These are phyloP conservation scores for Aeschynomene evenia DNA, from an alignment of 306 rosid genomes.

Conservation along the genomic window DNA sequence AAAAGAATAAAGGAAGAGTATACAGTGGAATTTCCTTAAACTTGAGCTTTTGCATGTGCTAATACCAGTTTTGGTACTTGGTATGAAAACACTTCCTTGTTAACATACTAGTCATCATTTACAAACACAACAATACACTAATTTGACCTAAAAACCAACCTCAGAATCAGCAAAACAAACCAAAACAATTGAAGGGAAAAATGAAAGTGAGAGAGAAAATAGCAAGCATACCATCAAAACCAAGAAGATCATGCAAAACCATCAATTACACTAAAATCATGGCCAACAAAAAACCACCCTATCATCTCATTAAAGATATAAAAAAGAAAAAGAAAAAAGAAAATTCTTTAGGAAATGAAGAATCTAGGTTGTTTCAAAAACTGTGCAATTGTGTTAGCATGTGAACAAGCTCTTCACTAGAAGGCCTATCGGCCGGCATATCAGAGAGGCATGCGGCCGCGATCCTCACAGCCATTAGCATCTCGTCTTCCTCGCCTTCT, in stretches of 20 bases:
- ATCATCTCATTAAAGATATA: conserved; percentile 10
- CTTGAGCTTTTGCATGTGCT: not conserved
- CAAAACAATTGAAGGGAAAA: not conserved
- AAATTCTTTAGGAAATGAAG: conserved; percentile 33
- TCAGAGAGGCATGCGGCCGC: conserved; percentile 92
- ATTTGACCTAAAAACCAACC: conserved; percentile 6
- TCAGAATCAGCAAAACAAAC: conserved; percentile 24
- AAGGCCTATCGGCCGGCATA: conserved; percentile 86
- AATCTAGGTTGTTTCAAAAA: conserved; percentile 50
- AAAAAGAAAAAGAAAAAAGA: not conserved
- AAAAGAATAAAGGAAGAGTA: no score
- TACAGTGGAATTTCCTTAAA: not conserved
- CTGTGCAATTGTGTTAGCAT: conserved; percentile 98
- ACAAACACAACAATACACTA: conserved; percentile 27
- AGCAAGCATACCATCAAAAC: conserved; percentile 26
- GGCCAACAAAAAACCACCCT: conserved; percentile 24
- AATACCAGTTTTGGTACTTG: not conserved
- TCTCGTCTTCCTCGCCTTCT: conserved; percentile 97
- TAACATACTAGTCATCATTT: conserved; percentile 31
- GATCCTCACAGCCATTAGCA: conserved; percentile 93
- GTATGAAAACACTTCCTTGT: conserved; percentile 3
- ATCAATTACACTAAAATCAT: conserved; percentile 33
- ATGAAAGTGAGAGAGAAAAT: not conserved
- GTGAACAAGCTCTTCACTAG: conserved; percentile 98
- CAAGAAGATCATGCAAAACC: conserved; percentile 38